Conservation (phyloP, 768 basidiomycete species). For the Suillus bovinus region DNA sequence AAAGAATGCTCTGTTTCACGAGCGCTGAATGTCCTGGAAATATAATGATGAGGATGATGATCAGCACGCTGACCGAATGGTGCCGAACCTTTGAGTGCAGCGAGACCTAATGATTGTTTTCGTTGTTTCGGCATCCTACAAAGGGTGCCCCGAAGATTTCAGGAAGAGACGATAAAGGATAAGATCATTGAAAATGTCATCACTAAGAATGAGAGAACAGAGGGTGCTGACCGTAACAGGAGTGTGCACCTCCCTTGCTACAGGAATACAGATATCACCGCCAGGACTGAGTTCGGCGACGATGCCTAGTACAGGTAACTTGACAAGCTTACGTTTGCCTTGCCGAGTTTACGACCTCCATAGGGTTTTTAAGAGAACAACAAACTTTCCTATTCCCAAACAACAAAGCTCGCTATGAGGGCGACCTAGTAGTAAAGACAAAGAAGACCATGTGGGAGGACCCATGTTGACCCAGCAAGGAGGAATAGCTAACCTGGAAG, state of each 20-base stretch:
- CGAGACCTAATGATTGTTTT: too few species aligned
- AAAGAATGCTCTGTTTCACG: constrained; percentile 3
- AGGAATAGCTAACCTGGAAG: background rate
- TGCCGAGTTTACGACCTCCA: background rate
- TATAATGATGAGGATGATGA: background rate
- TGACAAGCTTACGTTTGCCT: background rate
- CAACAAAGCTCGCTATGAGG: background rate
- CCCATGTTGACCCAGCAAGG: background rate
- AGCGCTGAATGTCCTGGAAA: constrained; percentile 5
- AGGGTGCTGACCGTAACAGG: background rate
- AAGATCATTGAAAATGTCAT: background rate
- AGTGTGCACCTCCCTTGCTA: background rate
- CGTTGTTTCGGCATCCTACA: constrained; percentile 15
- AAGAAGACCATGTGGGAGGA: background rate
- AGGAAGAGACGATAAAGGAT: constrained; percentile 21
- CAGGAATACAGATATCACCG: background rate
- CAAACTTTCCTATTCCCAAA: background rate
- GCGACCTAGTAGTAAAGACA: background rate
- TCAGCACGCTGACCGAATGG: background rate
- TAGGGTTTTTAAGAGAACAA: background rate
- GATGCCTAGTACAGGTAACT: background rate
- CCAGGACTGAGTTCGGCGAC: background rate
- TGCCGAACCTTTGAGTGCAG: background rate
- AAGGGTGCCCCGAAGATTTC: constrained; percentile 17
- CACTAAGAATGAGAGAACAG: background rate